Base-by-base conservation (phyloP, 2,329 filamentous ascomycete genomes). In the Beauveria medogensis region DNA sequence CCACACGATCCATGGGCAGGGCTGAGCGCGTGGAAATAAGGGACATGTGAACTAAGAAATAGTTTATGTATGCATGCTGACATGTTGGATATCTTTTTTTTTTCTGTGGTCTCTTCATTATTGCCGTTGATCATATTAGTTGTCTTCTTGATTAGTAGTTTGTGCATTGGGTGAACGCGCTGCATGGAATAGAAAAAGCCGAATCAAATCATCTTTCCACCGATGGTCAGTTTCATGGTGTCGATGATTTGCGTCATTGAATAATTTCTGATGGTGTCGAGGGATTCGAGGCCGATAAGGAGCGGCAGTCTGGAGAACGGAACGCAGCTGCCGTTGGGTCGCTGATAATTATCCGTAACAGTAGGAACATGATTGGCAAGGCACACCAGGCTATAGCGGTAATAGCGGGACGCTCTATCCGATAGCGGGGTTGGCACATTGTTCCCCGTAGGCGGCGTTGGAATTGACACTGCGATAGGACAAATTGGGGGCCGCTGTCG, bases 1-100 rank as follows among this genome's bases (percentile, higher is more conserved):
- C 67, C 71, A 37, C 71, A 76, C 52, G 80, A 82, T 65, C 80
- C 80, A 1, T 82, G 80, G 80, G 77, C 80, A 14, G 80, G 80
- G 1, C 68, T 82, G 37, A 81, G 75, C 63, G 75, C 78, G 46
- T 82, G 80, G 80, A 82, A 80, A 67, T 82, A 70, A 69, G 46
- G 8, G 61, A 18, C 16, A 22, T 22, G 28, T 26, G 24, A 28
- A 30, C 10, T 34, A 48, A 30, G 28, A 41, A 48, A 20, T 40
- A 46, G 56, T 26, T 53, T 3, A 44, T n/a, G 47, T 10, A 26
- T 37, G 20, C 37, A 59, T 37, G 40, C 24, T 53, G 56, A 52
- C n/a, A 24, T 18, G 14, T 22, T 44, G 37, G 37, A 44, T 46
- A 14, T 41, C 30, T 12, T 34, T 4, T 37, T 34, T 9, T 5